Evolutionary conservation across 768 basidiomycete species (phyloP), one percentile per base, ranked within the genome.

Genomic region (Nevesoporus exiguus): DNA sequence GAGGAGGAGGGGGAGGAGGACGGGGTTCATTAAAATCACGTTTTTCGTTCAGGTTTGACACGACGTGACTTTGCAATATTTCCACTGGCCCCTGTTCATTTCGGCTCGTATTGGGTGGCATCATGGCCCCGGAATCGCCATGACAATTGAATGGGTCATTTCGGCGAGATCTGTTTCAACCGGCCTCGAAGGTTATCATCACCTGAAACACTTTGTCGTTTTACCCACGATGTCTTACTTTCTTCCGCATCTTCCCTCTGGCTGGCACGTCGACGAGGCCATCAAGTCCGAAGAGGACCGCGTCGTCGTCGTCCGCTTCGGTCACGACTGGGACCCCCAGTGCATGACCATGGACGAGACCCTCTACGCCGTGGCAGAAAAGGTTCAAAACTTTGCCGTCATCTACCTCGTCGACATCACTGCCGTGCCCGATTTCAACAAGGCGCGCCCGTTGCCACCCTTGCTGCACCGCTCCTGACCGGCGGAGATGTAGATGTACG

Each of bases 291-390:
- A 99, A 71, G 97, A 99, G 70, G 93, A 97, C 65, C 82, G 97
- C 40, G 82, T 97, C 31, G 96, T 98, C 24, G 90, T 93, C 49
- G 86, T 98, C 44, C 86, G 95, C 4, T 98, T 98, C 67, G 96
- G 95, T 0, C 90, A 93, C 66, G 94, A 95, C 70, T 88, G 86
- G 85, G 92, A 98, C 69, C 74, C 80, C 0, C 87, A 97, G 60
- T 98, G 96, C 75, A 98, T 98, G 97, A 89, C 86, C 17, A 97
- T 98, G 94, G 97, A 98, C 76, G 96, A 98, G 72, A 96, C 93
- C 2, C 82, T 98, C 10, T 90, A 93, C 70, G 78, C 83, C 1
- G 88, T 97, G 40, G 88, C 90, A 1, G 97, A 98, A 74, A 95
- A 93, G 71, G 93, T 98, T 5, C 94, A 98, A 77, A 98, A 99